Evolutionary conservation across 148 eudicot genomes (phyloP), one percentile per base, ranked within the genome.

Genomic region (Diospyros kaki): DNA sequence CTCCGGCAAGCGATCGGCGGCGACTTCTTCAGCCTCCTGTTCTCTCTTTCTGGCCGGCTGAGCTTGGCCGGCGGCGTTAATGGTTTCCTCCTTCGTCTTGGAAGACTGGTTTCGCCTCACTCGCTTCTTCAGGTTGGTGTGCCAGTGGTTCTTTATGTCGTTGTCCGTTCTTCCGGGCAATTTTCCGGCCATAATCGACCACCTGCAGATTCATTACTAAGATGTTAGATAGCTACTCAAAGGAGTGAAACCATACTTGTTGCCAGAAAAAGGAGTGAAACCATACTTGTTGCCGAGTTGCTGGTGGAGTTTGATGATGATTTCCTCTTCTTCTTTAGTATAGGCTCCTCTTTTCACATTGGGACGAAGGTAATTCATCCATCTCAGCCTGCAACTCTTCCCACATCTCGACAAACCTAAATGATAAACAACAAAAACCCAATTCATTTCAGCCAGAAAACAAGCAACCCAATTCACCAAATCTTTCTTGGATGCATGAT

Each of bases 321-420:
- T 66, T 45, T 86, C 87, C 13, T 79, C 85, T 66, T 84, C 87
- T 51, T 79, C 78, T 63, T 79, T 77, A 53, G 76, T 79, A 73
- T 79, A 86, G 40, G 73, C 75, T 2, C 87, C 89, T 4, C 72
- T 83, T 73, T 75, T 79, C 9, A 86, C 68, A 66, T 72, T 77
- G 0, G 87, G 89, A 18, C 78, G 82, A 38, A 86, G 72, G 42
- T 86, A 86, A 70, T 86, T 86, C 73, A 81, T 52, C 89, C 89
- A 86, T 41, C 89, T 53, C 11, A 86, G 71, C 50, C 87, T 71
- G 74, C 86, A 86, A 68, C 89, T 86, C 82, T 86, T 86, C 3
- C 87, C 89, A n/a, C 89, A 86, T 61, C 87, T 81, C 41, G 77
- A 28, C 3, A 86, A 73, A 42, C 89, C 89, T 86, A 45, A 58